Base-by-base conservation (phyloP, 768 basidiomycete genomes). In the Clavaria fumosa region DNA sequence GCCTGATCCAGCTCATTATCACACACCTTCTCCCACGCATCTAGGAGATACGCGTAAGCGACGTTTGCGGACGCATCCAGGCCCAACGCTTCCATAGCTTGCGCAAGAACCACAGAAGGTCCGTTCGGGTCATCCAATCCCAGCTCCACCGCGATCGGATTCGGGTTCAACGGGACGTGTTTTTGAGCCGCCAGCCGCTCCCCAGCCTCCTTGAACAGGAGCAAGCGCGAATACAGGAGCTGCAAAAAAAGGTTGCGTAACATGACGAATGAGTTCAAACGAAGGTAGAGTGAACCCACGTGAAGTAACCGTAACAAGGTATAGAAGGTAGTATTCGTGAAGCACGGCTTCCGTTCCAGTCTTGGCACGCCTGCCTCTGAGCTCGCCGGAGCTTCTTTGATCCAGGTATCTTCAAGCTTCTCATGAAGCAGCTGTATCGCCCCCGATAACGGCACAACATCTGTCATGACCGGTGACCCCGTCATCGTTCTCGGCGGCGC, bases 251-350 rank as follows among this genome's bases (percentile, higher is more conserved):
- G 38, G 30, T 18, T 28, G 22, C 43, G 41, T 44, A 45, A 47
- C 39, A 42, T 23, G 33, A 23, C 37, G 37, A 24, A 43, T 21
- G 28, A 43, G 43, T 32, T 39, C 42, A 43, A 44, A 37, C 10
- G 17, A 11, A 20, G 32, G 23, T 7, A 5, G 34, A 41, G 46
- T 36, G 23, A 45, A 50, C 57, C 41, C 50, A 74, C 93, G 78
- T 99, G 89, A 35, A 97, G 54, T 37, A 93, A 61, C 35, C 95
- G 78, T 46, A 97, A 53, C 36, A 96, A 54, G 5, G 83, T 83
- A 60, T 97, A 99, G 53, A 89, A 85, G 15, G 86, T 81, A 33
- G 85, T 88, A 59, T 96, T 95, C 41, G 73, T 73, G 58, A 93
- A 97, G 57, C 96, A 85, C 6, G 79, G 67, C 37, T 56, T 70